These are phyloP conservation scores for Cyberlindnera veronae DNA, from an alignment of 805 yeast genomes.

Conservation along the genomic window DNA sequence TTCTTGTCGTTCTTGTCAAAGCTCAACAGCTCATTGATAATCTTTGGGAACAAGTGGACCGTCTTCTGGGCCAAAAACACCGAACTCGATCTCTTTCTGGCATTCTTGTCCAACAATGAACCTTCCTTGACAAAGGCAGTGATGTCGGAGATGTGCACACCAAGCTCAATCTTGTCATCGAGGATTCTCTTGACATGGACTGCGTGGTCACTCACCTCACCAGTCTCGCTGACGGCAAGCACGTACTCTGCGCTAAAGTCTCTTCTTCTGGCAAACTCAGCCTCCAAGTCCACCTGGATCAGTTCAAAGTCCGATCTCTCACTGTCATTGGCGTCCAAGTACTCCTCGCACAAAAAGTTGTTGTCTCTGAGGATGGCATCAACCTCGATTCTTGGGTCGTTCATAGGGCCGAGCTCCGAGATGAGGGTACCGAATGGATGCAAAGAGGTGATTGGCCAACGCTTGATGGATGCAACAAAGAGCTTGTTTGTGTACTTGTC, in stretches of 20 bases:
- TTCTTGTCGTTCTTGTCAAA: constrained; percentile 57
- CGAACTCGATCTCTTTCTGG: constrained; percentile 85
- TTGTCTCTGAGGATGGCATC: constrained; percentile 87
- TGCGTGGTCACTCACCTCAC: constrained; percentile 68
- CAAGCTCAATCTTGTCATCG: constrained; percentile 67
- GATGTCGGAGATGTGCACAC: constrained; percentile 83
- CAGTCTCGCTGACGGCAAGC: constrained; percentile 59
- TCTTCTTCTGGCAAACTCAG: constrained; percentile 38
- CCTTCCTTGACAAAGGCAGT: constrained; percentile 70
- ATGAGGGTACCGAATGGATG: constrained; percentile 97
- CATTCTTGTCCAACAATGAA: constrained; percentile 78
- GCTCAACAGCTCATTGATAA: constrained; percentile 56
- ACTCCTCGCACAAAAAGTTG: constrained; percentile 78
- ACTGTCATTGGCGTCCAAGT: constrained; percentile 40
- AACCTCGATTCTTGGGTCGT: constrained; percentile 73
- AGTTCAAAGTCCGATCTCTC: constrained; percentile 34
- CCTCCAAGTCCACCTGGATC: constrained; percentile 27
- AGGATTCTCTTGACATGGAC: constrained; percentile 67
- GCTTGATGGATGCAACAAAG: constrained; percentile 91
- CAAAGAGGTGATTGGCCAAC: constrained; percentile 98
- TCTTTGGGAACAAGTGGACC: constrained; percentile 62
- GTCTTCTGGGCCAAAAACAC: constrained; percentile 81
- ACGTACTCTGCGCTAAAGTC: constrained; percentile 58
- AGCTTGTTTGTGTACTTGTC: constrained; percentile 75
- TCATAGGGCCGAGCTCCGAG: constrained; percentile 78